phyloP scores from a whole-genome alignment of 2,329 filamentous ascomycete species.

The Colletotrichum orchidophilum region DNA sequence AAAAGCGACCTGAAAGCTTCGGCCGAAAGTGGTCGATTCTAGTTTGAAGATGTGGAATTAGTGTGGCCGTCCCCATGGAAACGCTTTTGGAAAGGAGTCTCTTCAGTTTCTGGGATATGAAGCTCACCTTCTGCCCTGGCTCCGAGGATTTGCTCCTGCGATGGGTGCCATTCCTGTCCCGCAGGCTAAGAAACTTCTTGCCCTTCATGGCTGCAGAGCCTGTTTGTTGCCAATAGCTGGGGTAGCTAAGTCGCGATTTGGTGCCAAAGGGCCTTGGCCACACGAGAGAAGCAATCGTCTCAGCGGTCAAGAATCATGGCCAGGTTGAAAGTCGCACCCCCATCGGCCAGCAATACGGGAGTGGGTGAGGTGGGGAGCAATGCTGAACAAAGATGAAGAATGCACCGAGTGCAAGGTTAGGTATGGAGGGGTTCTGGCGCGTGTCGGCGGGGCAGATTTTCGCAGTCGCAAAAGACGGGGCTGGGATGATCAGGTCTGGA shows the following conservation, averaged over 20 bases:
- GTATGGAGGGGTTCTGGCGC: slow-evolving; percentile 31
- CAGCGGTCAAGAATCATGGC: slow-evolving; percentile 27
- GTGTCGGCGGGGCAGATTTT: slow-evolving; percentile 33
- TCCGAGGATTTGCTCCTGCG: slow-evolving; percentile 66
- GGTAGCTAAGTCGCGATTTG: not conserved
- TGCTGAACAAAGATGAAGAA: slow-evolving; percentile 14
- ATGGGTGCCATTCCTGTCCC: slow-evolving; percentile 69
- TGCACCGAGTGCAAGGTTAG: slow-evolving; percentile 13
- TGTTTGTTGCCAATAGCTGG: not conserved
- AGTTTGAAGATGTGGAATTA: slow-evolving; percentile 16
- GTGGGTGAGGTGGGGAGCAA: slow-evolving; percentile 30
- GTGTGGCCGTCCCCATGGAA: slow-evolving; percentile 3
- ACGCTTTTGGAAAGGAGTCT: slow-evolving; percentile 15
- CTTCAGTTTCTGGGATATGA: not conserved
- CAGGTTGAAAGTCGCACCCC: slow-evolving; percentile 24
- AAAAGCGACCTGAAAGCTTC: slow-evolving; percentile 73
- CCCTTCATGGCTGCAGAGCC: slow-evolving; percentile 58
- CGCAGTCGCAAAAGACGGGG: slow-evolving; percentile 32
- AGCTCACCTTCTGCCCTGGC: slow-evolving; percentile 60
- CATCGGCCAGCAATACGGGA: slow-evolving; percentile 30
- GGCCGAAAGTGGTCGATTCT: slow-evolving; percentile 63
- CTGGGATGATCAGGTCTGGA: slow-evolving; percentile 20
- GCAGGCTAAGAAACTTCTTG: slow-evolving; percentile 75
- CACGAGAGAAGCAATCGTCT: slow-evolving; percentile 19
- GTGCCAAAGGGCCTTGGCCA: slow-evolving; percentile 5